Conservation (phyloP, 345 rosid genomes). For the Cardiospermum halicacabum region DNA sequence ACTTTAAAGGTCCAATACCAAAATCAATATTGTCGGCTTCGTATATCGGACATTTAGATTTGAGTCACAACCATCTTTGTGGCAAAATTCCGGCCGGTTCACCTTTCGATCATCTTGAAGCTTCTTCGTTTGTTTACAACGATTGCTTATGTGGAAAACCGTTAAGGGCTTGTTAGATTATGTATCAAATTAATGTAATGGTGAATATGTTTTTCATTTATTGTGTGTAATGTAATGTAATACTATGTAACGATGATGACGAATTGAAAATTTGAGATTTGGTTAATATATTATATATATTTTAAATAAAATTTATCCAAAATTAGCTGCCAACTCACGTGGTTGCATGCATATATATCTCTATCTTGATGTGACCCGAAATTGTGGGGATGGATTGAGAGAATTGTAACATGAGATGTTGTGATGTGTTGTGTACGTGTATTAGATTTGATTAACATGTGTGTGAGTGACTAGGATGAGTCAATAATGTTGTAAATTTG, state of each 20-base stretch:
- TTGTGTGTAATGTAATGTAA: neutral
- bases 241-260: neutral
- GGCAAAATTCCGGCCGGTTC: conserved; percentile 71
- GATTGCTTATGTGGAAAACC: conserved; percentile 89
- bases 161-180: conserved; percentile 39
- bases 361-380: neutral
- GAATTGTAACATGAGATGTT: neutral
- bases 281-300: neutral
- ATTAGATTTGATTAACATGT: neutral
- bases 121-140: conserved; percentile 60
- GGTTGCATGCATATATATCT: neutral
- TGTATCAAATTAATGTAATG: too few species aligned
- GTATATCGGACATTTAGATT: conserved; percentile 75
- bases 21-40: conserved; percentile 46
- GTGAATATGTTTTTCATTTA: neutral
- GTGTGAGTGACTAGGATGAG: too few species aligned
- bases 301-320: too few species aligned
- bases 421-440: neutral
- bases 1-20: conserved; percentile 61
- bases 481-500: too few species aligned
- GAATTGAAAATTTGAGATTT: neutral
- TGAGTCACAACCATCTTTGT: conserved; percentile 84
- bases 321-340: neutral
- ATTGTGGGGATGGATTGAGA: neutral
- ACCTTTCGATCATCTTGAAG: conserved; percentile 86